phyloP scores from a whole-genome alignment of 306 rosid genomes.

The Hippophae tibetana region DNA sequence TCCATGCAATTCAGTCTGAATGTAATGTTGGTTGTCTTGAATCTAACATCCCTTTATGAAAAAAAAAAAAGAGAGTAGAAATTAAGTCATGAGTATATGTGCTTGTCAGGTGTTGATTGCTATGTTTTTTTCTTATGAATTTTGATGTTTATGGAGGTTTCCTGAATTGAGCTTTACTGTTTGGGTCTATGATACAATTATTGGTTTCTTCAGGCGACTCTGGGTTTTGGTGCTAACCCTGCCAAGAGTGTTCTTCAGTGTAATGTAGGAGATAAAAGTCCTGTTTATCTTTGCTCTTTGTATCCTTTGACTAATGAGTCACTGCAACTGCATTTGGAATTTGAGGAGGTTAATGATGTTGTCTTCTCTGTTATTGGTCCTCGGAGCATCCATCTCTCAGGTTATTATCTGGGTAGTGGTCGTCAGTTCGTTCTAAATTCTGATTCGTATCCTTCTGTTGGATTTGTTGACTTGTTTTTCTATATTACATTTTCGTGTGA shows the following conservation, averaged over 20 bases:
- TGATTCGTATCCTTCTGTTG: conserved; percentile 59
- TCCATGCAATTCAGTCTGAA: too few species aligned
- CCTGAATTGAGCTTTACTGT: neutral
- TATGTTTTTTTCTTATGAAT: conserved; percentile 1
- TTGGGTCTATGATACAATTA: conserved; percentile 1
- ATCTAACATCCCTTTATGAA: too few species aligned
- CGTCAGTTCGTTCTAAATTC: conserved; percentile 15
- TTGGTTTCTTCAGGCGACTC: conserved; percentile 42
- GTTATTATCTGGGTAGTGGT: conserved; percentile 39
- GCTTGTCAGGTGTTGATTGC: neutral
- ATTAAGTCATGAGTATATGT: neutral
- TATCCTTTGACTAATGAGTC: conserved; percentile 63
- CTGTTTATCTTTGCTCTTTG: conserved; percentile 68
- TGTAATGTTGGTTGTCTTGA: too few species aligned
- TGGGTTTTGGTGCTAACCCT: conserved; percentile 54
- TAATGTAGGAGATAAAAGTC: conserved; percentile 71
- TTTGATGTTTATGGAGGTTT: neutral
- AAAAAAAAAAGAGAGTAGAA: too few species aligned
- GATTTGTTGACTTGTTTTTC: neutral
- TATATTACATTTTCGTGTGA: neutral
- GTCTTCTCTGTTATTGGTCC: conserved; percentile 84
- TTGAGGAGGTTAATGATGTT: conserved; percentile 65
- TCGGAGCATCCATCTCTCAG: conserved; percentile 76
- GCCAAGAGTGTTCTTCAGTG: conserved; percentile 72
- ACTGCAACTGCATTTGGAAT: conserved; percentile 68